Evolutionary conservation across 2,329 filamentous ascomycete species (phyloP).

Genomic region (Phialemonium atrogriseum): DNA sequence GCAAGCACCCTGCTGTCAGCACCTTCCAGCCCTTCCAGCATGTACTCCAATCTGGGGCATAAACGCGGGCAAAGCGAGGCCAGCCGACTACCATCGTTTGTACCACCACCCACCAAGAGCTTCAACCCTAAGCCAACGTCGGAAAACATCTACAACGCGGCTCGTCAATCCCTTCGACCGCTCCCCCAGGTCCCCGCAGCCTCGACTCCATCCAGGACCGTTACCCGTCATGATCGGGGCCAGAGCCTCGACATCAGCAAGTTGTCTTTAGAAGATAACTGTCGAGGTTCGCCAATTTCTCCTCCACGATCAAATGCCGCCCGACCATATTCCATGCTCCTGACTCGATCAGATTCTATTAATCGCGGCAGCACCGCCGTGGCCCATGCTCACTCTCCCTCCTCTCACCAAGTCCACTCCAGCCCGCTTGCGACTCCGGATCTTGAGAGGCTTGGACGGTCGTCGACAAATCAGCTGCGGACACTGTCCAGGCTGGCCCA

Average conservation of each 20-base stretch:
- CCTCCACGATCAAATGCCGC: slow-evolving; percentile 32
- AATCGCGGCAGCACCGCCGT: slow-evolving; percentile 24
- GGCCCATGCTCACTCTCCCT: slow-evolving; percentile 20
- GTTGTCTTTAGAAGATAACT: slow-evolving; percentile 38
- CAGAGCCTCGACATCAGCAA: slow-evolving; percentile 57
- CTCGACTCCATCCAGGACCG: slow-evolving; percentile 15
- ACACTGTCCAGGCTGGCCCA: slow-evolving; percentile 79
- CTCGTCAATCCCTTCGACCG: slow-evolving; percentile 70
- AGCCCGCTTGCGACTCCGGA: slow-evolving; percentile 58
- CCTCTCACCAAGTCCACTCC: slow-evolving; percentile 30
- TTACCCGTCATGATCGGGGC: slow-evolving; percentile 42
- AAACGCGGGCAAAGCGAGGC: slow-evolving; percentile 70
- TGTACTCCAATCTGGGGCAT: slow-evolving; percentile 47
- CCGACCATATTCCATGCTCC: slow-evolving; percentile 54
- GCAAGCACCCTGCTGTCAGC: slow-evolving; percentile 59
- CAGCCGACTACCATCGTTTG: slow-evolving; percentile 41
- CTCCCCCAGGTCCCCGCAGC: slow-evolving; percentile 55
- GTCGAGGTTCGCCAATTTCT: slow-evolving; percentile 26
- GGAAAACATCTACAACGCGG: slow-evolving; percentile 61
- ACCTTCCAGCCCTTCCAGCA: slow-evolving; percentile 57
- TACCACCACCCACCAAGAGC: slow-evolving; percentile 31
- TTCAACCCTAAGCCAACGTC: slow-evolving; percentile 35
- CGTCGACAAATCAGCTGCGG: slow-evolving; percentile 81
- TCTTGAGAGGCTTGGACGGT: slow-evolving; percentile 74
- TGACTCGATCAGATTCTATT: slow-evolving; percentile 49